These are phyloP conservation scores for Cercophora scortea DNA, from an alignment of 495 filamentous ascomycete species.

Conservation along the genomic window DNA sequence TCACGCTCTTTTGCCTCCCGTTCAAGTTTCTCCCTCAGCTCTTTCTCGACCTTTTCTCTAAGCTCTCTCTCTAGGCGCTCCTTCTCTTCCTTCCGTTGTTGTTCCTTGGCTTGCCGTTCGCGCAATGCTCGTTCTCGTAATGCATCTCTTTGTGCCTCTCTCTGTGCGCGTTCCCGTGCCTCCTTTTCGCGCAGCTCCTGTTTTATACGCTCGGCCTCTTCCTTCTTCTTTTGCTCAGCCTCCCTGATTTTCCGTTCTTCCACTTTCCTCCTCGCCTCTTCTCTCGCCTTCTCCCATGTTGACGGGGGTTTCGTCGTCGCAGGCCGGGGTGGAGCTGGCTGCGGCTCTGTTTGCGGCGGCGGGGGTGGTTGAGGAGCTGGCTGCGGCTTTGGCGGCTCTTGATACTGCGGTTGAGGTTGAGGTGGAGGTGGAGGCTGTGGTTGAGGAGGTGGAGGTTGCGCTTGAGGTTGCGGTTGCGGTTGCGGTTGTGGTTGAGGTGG, in stretches of 20 bases:
- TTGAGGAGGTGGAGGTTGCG: conserved; percentile 12
- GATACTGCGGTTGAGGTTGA: conserved; percentile 1
- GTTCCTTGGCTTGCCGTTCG: conserved; percentile 43
- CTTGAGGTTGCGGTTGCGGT: conserved; percentile 18
- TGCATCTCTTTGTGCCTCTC: not conserved
- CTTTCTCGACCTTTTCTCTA: conserved; percentile 32
- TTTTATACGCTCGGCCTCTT: conserved; percentile 43
- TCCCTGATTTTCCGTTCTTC: conserved; percentile 52
- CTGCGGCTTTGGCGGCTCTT: conserved; percentile 2
- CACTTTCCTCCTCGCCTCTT: conserved; percentile 56
- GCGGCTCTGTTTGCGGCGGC: conserved; percentile 10
- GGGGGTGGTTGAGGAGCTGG: conserved; percentile 22
- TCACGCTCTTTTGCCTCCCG: conserved; percentile 24
- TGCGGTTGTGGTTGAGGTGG: conserved; percentile 20
- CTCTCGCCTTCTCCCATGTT: conserved; percentile 62
- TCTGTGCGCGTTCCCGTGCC: conserved; percentile 45
- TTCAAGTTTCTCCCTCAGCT: conserved; percentile 26
- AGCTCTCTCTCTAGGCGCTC: conserved; percentile 41
- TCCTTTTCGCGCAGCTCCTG: conserved; percentile 54
- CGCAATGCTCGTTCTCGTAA: conserved; percentile 42
- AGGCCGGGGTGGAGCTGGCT: conserved; percentile 21
- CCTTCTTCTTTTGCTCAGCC: conserved; percentile 38
- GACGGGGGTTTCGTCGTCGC: conserved; percentile 23
- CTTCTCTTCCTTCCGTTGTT: conserved; percentile 28
- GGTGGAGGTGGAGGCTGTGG: conserved; percentile 13